Conservation (phyloP, 176 grass and related monocot species). For the Oryza meridionalis region DNA sequence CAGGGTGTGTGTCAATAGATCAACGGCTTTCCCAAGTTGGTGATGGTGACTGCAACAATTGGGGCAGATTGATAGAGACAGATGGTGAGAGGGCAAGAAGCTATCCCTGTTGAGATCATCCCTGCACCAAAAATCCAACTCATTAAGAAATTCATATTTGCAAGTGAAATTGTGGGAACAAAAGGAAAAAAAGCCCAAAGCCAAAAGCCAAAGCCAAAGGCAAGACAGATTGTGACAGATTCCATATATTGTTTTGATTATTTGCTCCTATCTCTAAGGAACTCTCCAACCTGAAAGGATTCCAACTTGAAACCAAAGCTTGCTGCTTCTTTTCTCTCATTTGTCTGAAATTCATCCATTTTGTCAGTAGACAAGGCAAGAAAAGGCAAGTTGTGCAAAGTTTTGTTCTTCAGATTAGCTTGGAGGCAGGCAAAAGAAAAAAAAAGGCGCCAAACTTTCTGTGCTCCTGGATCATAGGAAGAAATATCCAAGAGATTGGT, state of each 20-base stretch:
- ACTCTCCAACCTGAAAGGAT: background rate
- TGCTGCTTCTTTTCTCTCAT: background rate
- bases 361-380: background rate
- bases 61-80: constrained; percentile 2
- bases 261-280: constrained; percentile 13
- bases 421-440: background rate
- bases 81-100: background rate
- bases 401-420: background rate
- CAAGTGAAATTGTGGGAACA: too few relatives aligned
- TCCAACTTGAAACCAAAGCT: background rate
- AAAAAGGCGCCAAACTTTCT: constrained; percentile 13
- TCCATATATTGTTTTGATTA: background rate
- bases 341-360: background rate
- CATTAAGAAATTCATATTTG: background rate
- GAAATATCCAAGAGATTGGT: background rate
- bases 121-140: constrained; percentile 9
- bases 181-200: background rate
- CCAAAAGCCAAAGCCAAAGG: background rate
- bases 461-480: background rate
- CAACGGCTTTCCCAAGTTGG: constrained; percentile 31
- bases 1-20: background rate
- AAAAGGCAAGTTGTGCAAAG: background rate
- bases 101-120: constrained; percentile 38
- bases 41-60: constrained; percentile 19
- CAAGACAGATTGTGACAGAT: constrained; percentile 28